Conservation (phyloP, 176 grass and related monocot species). For the Tillandsia leiboldiana region DNA sequence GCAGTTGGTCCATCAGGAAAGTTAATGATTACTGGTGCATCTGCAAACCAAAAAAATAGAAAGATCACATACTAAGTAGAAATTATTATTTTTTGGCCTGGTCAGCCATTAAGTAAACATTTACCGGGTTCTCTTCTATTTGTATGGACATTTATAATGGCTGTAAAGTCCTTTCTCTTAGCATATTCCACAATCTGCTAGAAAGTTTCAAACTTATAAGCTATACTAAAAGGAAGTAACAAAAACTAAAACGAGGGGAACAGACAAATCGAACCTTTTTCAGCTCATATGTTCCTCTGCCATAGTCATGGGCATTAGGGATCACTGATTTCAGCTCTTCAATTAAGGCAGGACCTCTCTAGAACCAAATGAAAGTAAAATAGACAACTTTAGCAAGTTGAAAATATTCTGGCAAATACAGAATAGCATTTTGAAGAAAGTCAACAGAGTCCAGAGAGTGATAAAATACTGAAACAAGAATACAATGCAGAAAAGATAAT, state of each 20-base stretch:
- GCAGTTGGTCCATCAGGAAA: constrained; percentile 81
- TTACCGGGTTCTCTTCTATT: constrained; percentile 77
- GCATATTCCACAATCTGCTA: constrained; percentile 89
- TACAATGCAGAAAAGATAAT: too few species aligned
- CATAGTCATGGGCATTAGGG: constrained; percentile 64
- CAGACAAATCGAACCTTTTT: constrained; percentile 55
- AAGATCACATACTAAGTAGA: constrained; percentile 14
- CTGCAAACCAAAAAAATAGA: constrained; percentile 21
- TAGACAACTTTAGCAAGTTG: too few species aligned
- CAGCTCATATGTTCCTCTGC: constrained; percentile 94
- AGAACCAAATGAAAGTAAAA: too few species aligned
- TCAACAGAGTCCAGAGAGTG: too few species aligned
- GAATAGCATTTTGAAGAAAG: too few species aligned
- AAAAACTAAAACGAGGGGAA: not conserved
- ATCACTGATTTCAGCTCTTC: constrained; percentile 77
- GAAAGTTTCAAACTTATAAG: not conserved
- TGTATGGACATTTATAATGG: constrained; percentile 75
- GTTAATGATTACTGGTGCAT: constrained; percentile 37
- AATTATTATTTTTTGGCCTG: not conserved
- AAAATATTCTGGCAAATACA: too few species aligned
- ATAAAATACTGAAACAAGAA: too few species aligned
- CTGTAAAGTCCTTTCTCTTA: constrained; percentile 68
- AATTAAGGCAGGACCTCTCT: constrained; percentile 69
- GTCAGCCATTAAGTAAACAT: constrained; percentile 12
- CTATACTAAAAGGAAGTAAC: not conserved